Evolutionary conservation across 2,329 filamentous ascomycete genomes (phyloP).

Genomic region (Aspergillus tanneri): DNA sequence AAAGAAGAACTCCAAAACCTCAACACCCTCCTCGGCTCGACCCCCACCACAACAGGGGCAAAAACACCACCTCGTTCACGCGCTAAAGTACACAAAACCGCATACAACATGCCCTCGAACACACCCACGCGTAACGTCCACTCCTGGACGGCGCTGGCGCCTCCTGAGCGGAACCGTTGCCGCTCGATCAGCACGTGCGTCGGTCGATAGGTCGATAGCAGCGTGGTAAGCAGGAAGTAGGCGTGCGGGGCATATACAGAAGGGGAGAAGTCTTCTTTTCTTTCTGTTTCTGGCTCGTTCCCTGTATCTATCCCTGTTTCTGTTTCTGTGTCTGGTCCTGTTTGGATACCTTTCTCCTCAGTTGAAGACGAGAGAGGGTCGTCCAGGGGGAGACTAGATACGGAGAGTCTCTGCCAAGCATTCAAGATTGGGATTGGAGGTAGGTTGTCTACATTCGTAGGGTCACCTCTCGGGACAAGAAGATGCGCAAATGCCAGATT

Average conservation of each 20-base stretch:
- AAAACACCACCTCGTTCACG: neutral
- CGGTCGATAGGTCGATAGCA: conserved; percentile 55
- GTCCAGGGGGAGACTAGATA: conserved; percentile 29
- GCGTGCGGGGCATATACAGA: conserved; percentile 55
- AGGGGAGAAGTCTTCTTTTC: conserved; percentile 49
- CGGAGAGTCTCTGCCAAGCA: conserved; percentile 44
- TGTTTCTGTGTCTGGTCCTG: too few species aligned
- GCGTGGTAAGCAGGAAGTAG: conserved; percentile 53
- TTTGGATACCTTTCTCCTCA: too few species aligned
- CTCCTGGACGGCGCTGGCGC: conserved; percentile 66
- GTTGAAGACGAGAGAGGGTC: neutral
- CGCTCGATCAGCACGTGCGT: conserved; percentile 70
- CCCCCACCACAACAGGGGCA: conserved; percentile 10
- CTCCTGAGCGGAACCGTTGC: conserved; percentile 64
- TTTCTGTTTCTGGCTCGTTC: conserved; percentile 1
- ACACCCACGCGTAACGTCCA: conserved; percentile 83
- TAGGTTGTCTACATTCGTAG: neutral
- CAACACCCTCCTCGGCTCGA: conserved; percentile 20
- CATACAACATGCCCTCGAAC: conserved; percentile 78
- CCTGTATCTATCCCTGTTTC: too few species aligned
- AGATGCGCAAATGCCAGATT: conserved; percentile 75
- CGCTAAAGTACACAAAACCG: conserved; percentile 59
- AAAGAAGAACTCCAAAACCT: conserved; percentile 40
- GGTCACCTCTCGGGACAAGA: conserved; percentile 27
- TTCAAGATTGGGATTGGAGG: conserved; percentile 28